These are phyloP conservation scores for Colletotrichum lini DNA, from an alignment of 2,329 filamentous ascomycete species.

Conservation along the genomic window DNA sequence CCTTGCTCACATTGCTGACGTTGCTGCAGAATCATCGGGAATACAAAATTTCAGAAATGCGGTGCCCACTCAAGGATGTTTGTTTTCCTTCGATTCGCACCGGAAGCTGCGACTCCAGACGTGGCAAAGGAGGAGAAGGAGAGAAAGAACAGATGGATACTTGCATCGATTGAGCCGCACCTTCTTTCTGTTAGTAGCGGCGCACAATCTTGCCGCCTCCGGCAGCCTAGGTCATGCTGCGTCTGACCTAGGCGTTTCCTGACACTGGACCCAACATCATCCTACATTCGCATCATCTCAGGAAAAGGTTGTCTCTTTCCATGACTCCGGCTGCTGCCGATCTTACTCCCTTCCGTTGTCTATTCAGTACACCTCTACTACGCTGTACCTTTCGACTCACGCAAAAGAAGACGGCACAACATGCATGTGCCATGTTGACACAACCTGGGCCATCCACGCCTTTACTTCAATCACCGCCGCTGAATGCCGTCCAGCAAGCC, in stretches of 20 bases:
- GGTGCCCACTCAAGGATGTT: no score
- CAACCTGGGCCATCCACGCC: not conserved
- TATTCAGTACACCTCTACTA: not conserved
- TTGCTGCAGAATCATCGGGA: not conserved
- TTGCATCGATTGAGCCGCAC: slow-evolving; percentile 1
- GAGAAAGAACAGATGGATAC: not conserved
- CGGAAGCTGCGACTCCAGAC: no score
- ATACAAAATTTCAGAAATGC: no score
- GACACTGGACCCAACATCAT: not conserved
- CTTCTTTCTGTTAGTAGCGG: not conserved
- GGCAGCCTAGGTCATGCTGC: not conserved
- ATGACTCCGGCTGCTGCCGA: not conserved
- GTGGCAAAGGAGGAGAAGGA: not conserved
- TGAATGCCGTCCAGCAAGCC: not conserved
- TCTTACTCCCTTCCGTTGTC: not conserved
- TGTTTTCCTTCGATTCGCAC: no score
- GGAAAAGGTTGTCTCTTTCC: not conserved
- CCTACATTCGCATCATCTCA: not conserved
- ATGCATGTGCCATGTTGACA: slow-evolving; percentile 10
- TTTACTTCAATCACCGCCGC: not conserved
- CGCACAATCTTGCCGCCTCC: not conserved
- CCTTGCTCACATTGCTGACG: no score
- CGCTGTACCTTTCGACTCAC: not conserved
- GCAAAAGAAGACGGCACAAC: not conserved
- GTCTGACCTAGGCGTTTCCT: not conserved